Evolutionary conservation across 345 rosid genomes (phyloP).

Genomic region (Aquilaria malaccensis): DNA sequence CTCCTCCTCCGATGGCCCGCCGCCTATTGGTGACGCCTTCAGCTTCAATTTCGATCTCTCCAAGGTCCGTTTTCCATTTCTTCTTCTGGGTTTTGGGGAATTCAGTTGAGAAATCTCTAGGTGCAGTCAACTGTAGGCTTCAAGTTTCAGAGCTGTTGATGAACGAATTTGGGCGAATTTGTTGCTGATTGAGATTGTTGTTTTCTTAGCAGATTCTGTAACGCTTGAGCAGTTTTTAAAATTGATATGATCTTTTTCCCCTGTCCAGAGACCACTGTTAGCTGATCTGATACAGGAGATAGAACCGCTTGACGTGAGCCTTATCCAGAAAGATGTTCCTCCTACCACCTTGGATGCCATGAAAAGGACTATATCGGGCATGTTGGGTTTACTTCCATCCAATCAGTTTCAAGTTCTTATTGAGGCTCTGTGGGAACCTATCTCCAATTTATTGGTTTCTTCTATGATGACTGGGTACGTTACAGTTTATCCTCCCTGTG

Average conservation of each 20-base stretch:
- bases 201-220: background rate
- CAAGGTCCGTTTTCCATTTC: constrained; percentile 31
- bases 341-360: constrained; percentile 86
- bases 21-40: constrained; percentile 41
- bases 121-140: background rate
- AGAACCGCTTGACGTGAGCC: constrained; percentile 86
- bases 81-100: background rate
- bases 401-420: constrained; percentile 84
- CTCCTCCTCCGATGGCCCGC: constrained; percentile 34
- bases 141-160: background rate
- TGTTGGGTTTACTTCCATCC: constrained; percentile 95
- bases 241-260: constrained; percentile 11
- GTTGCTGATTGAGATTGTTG: background rate
- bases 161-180: background rate
- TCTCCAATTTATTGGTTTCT: constrained; percentile 78
- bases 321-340: constrained; percentile 85
- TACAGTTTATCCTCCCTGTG: constrained; percentile 4
- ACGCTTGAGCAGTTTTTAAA: background rate
- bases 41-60: constrained; percentile 25
- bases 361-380: constrained; percentile 95
- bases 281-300: constrained; percentile 73
- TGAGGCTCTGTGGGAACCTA: constrained; percentile 91
- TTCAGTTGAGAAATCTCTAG: no score
- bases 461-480: constrained; percentile 98
- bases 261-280: constrained; percentile 52